A percentile compares a stretch with the other conserved stretches of the same genome.
These are phyloP conservation scores for Ceratocystis colombiana DNA, from an alignment of 2,329 filamentous ascomycete genomes.

Conservation along the genomic window DNA sequence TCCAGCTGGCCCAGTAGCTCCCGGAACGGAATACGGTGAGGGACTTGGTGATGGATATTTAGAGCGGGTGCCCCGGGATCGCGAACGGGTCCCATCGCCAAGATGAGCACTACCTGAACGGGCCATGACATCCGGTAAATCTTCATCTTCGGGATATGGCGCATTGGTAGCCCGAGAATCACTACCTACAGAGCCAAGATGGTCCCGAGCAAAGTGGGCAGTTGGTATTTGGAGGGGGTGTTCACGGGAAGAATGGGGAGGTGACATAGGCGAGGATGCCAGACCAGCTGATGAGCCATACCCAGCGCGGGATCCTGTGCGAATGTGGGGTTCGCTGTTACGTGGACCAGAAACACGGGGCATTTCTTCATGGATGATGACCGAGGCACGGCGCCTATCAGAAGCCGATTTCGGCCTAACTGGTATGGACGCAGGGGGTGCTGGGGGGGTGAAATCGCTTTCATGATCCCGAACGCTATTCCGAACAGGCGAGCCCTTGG, in stretches of 20 bases:
- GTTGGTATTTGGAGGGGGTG: background rate
- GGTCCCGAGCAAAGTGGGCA: background rate
- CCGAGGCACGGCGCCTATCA: conserved; percentile 18
- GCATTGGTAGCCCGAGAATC: conserved; percentile 14
- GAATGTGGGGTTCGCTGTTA: conserved; percentile 16
- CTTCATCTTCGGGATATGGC: conserved; percentile 36
- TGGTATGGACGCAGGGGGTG: background rate
- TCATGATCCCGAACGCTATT: conserved; percentile 13
- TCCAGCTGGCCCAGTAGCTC: conserved; percentile 25
- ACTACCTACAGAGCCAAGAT: background rate
- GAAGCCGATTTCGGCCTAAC: conserved; percentile 21
- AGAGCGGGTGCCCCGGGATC: conserved; percentile 18
- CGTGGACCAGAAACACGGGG: conserved; percentile 22
- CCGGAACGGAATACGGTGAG: conserved; percentile 10
- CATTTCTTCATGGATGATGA: conserved; percentile 19
- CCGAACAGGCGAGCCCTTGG: conserved; percentile 18
- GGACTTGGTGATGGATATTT: conserved; percentile 20
- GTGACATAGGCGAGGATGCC: conserved; percentile 23
- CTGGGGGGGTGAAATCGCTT: conserved; percentile 4
- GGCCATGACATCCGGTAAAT: conserved; percentile 25
- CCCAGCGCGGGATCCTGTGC: conserved; percentile 19
- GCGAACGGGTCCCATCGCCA: conserved; percentile 20
- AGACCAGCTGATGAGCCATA: conserved; percentile 15
- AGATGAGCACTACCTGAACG: conserved; percentile 27
- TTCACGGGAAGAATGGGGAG: conserved; percentile 15